Conservation (phyloP, 139 green algal genomes). For the Chlorella sp. region DNA sequence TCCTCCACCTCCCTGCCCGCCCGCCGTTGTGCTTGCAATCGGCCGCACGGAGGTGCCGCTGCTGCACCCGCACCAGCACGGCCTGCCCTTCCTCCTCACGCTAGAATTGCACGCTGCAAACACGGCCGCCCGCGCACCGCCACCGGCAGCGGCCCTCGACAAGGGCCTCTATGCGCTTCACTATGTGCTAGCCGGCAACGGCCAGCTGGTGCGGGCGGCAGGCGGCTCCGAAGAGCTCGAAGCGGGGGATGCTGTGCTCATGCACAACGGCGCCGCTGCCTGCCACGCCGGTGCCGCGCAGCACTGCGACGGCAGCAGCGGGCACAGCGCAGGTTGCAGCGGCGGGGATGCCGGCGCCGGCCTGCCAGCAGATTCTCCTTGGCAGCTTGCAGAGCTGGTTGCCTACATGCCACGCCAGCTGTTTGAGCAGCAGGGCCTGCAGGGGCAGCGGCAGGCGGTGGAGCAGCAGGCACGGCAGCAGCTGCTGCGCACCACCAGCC, state of each 20-base stretch:
- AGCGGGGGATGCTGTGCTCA: constrained; percentile 23
- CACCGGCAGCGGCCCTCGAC: not conserved
- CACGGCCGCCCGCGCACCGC: not conserved
- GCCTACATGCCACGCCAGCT: constrained; percentile 21
- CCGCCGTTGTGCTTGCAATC: not conserved
- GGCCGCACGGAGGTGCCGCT: constrained; percentile 21
- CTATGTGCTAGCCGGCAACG: constrained; percentile 21
- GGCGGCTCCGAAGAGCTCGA: constrained; percentile 7
- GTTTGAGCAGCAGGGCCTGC: constrained; percentile 20
- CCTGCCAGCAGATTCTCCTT: not conserved
- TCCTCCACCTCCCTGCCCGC: too few relatives aligned
- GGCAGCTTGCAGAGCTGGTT: constrained; percentile 18
- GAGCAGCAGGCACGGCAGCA: not conserved
- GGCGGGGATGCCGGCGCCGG: not conserved
- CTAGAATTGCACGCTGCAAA: constrained; percentile 16
- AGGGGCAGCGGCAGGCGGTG: not conserved
- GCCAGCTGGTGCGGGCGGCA: not conserved
- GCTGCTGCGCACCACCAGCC: not conserved
- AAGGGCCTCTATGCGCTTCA: not conserved
- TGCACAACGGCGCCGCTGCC: constrained; percentile 6
- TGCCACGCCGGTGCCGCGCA: not conserved
- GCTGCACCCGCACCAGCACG: constrained; percentile 27
- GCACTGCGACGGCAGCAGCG: not conserved
- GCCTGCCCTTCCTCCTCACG: constrained; percentile 13
- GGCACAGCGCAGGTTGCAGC: not conserved